Base-by-base conservation (phyloP, 495 filamentous ascomycete genomes). In the Trichoderma virens region DNA sequence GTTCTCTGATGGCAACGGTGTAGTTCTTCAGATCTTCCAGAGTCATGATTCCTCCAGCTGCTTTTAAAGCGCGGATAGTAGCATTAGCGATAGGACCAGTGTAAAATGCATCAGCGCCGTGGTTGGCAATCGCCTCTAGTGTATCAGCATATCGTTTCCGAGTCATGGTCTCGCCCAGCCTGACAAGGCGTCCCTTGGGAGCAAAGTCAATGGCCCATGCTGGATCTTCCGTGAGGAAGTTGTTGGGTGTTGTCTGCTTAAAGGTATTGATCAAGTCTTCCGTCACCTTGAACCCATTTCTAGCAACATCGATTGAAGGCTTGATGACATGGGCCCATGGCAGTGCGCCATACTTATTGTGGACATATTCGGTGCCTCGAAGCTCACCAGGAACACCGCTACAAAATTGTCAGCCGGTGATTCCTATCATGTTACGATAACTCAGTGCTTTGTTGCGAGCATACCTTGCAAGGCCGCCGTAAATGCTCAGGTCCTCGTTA, bases 131-230 rank as follows among this genome's bases (percentile, higher is more conserved):
- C 0, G 76, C 71, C 68, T 92, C 87, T 2, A 95, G 77, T 0
- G 89, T 91, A 59, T 89, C 78, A 1, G 89, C 90, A 70, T 90
- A 91, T 35, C 91, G 80, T 66, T 83, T 85, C 14, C 90, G 78
- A 0, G 88, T 91, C 31, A 95, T 88, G 0, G 74, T 88, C 60
- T 93, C 88, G 20, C 85, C 86, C 9, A 90, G 70, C 16, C 77
- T 76, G 20, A 92, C 71, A 1, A 83, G 77, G 0, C 82, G 64
- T 34, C 77, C 78, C 45, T 91, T 86, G 1, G 91, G 91, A 16
- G 90, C 90, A 69, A 93, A 95, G 70, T 95, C 90, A 28, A 89
- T 74, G 1, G 90, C 89, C 86, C 89, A 95, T 0, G 80, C 78
- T 0, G 88, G 88, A 65, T 93, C 80, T 2, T 85, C 76, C 5